Evolutionary conservation across 164 flowering plant species (phyloP), one percentile per base, ranked within the genome.

Genomic region (Saururus chinensis): DNA sequence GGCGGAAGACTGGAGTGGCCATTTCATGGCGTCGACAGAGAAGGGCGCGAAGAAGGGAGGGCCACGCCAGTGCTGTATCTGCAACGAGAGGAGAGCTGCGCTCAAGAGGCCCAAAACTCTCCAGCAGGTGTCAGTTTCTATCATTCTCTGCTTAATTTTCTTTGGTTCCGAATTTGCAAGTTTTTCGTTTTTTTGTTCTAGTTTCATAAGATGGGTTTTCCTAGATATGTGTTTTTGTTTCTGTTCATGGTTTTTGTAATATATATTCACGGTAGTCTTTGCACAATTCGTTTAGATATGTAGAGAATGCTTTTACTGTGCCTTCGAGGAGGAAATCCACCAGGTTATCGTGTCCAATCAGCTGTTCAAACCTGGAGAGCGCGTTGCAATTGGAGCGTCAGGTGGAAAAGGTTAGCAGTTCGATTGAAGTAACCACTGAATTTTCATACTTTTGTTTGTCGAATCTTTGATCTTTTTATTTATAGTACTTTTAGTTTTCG

Each of bases 271-370:
- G 37, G 37, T 2, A 30, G 37, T 45, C 11, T 9, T 45, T 3
- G 2, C 1, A 13, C 14, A 17, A 30, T 30, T 30, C 24, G 19
- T 17, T 64, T 57, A 20, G 97, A 87, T 90, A 40, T 93, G 99
- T 81, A 88, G 80, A 80, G 99, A 90, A 68, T 93, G 99, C 68
- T 93, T 93, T 73, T 93, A 79, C 71, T 76, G 68, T 30, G 95
- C 81, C 4, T 90, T 93, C 67, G 99, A 93, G 71, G 96, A 93
- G 49, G 99, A 90, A 74, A 87, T 93, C 35, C 99, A 93, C 70
- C 77, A 74, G 40, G 92, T 85, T 19, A 87, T 93, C 19, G 85
- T 88, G n/a, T 82, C 74, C 10, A 88, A 90, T 66, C 87, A 77
- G 51, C 74, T 93, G 1, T 93, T 93, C 66, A 88, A 79, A 74